Percentiles rank a stretch among this genome's conserved stretches.
Conservation (phyloP, 768 basidiomycete genomes). For the Paxillus rubicundulus region DNA sequence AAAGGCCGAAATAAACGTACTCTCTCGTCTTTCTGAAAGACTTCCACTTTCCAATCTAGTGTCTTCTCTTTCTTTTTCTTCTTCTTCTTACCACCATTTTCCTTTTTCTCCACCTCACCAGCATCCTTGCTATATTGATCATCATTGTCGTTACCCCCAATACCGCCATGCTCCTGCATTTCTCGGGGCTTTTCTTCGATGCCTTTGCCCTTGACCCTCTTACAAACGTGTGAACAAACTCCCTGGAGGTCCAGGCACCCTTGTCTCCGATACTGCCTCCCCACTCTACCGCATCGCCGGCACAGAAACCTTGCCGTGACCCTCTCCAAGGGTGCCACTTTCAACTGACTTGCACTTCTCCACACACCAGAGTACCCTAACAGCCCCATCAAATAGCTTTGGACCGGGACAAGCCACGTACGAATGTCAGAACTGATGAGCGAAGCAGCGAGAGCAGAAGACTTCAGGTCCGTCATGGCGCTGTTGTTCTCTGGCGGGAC, state of each 20-base stretch:
- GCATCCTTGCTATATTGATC: conserved; percentile 24
- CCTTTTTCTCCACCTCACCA: conserved; percentile 10
- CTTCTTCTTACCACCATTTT: neutral
- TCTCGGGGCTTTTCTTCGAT: neutral
- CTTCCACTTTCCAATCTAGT: conserved; percentile 44
- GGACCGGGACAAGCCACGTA: conserved; percentile 48
- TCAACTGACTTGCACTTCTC: too few relatives aligned
- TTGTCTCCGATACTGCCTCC: too few relatives aligned
- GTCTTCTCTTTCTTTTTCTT: conserved; percentile 20
- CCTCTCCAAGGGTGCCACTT: too few relatives aligned
- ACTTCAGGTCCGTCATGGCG: conserved; percentile 16
- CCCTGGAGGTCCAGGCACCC: too few relatives aligned
- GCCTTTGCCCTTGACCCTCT: neutral
- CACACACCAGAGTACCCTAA: too few relatives aligned
- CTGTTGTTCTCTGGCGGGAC: neutral
- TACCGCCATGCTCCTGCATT: neutral
- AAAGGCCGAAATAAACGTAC: conserved; percentile 29
- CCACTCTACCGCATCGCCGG: neutral
- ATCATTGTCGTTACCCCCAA: neutral
- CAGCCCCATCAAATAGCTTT: conserved; percentile 36
- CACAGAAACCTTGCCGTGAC: conserved; percentile 42
- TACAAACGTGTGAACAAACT: neutral
- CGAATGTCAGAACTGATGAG: conserved; percentile 45
- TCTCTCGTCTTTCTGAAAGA: conserved; percentile 60
- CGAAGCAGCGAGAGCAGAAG: conserved; percentile 31